phyloP scores from a whole-genome alignment of 2,329 filamentous ascomycete genomes.

The Tothia fuscella region DNA sequence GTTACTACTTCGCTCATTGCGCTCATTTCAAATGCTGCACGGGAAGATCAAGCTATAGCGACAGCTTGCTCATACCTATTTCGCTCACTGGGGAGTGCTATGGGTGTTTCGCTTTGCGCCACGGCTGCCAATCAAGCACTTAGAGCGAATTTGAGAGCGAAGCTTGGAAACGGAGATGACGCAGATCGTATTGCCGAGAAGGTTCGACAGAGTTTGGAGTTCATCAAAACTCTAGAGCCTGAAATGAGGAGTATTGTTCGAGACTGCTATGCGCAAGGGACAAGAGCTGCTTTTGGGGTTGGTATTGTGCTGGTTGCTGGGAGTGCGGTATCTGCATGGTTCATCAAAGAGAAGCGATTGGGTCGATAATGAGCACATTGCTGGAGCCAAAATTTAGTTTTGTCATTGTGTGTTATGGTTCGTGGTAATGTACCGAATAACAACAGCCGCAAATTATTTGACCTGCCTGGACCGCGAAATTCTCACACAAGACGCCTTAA shows the following conservation, averaged over 20 bases:
- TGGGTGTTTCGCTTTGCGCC: slow-evolving; percentile 56
- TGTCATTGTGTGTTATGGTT: no score
- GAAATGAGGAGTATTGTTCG: slow-evolving; percentile 47
- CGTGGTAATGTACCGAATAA: no score
- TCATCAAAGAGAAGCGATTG: slow-evolving; percentile 31
- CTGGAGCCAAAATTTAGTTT: no score
- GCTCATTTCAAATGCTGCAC: slow-evolving; percentile 55
- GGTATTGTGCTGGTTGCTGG: slow-evolving; percentile 39
- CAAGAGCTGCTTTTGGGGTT: slow-evolving; percentile 39
- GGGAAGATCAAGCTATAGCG: slow-evolving; percentile 59
- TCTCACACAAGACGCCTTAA: no score
- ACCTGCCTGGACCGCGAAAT: no score
- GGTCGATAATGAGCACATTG: no score
- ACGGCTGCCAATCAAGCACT: slow-evolving; percentile 61
- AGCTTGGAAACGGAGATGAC: slow-evolving; percentile 44
- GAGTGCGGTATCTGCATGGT: slow-evolving; percentile 33
- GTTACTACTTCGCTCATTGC: slow-evolving; percentile 62
- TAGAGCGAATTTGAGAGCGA: slow-evolving; percentile 40
- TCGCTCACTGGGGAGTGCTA: slow-evolving; percentile 55
- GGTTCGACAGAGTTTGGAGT: slow-evolving; percentile 59
- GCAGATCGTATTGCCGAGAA: slow-evolving; percentile 54
- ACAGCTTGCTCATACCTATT: slow-evolving; percentile 75
- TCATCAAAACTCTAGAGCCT: slow-evolving; percentile 53
- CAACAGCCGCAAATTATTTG: no score
- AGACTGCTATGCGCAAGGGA: slow-evolving; percentile 51